Evolutionary conservation across 805 yeast genomes (phyloP).

Genomic region (Nakazawaea ishiwadae): DNA sequence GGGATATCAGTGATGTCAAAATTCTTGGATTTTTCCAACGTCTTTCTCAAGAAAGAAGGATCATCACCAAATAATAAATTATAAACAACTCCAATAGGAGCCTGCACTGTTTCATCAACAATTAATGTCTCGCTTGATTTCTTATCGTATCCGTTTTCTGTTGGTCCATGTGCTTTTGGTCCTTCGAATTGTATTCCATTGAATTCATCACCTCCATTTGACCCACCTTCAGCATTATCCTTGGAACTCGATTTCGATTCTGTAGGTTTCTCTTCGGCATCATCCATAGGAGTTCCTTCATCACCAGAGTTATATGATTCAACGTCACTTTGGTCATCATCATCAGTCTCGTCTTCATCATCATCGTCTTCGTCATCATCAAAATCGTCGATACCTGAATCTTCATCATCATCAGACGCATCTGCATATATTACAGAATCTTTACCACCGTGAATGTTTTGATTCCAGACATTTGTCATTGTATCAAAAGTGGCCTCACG

Average conservation of each 20-base stretch:
- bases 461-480: conserved; percentile 60
- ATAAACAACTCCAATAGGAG: conserved; percentile 63
- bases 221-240: conserved; percentile 15
- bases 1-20: conserved; percentile 50
- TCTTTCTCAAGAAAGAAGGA: conserved; percentile 34
- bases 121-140: conserved; percentile 50
- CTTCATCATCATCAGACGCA: conserved; percentile 14
- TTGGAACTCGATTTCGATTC: conserved; percentile 14
- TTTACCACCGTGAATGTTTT: conserved; percentile 25
- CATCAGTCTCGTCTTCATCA: conserved; percentile 25
- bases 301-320: conserved; percentile 26
- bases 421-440: conserved; percentile 12
- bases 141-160: conserved; percentile 37
- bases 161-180: conserved; percentile 28
- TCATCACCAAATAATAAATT: conserved; percentile 61
- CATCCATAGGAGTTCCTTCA: conserved; percentile 8
- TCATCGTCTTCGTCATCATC: conserved; percentile 16
- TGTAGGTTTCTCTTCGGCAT: conserved; percentile 7
- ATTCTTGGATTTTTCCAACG: conserved; percentile 60
- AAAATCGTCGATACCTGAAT: conserved; percentile 19
- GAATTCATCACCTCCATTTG: conserved; percentile 23
- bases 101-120: conserved; percentile 46
- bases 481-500: conserved; percentile 51
- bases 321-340: conserved; percentile 22
- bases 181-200: conserved; percentile 38